These are phyloP conservation scores for Phytophthora niederhauseri DNA, from an alignment of 352 stramenopile species.

Conservation along the genomic window DNA sequence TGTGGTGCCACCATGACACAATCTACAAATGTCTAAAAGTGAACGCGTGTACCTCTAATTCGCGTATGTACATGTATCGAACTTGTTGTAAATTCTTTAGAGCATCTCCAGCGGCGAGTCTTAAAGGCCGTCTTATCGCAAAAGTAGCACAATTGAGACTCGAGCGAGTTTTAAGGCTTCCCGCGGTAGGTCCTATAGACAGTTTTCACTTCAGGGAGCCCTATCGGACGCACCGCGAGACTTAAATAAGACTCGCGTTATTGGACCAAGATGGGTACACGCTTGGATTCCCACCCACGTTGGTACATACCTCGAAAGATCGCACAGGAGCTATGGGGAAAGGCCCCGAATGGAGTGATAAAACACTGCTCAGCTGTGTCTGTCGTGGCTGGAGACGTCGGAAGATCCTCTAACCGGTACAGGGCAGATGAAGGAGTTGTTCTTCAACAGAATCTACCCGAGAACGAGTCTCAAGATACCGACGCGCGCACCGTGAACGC, in stretches of 20 bases:
- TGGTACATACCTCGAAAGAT: too few relatives aligned
- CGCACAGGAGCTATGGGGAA: conserved; percentile 1
- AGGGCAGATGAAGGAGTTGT: background rate
- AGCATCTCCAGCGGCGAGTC: background rate
- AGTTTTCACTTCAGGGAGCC: background rate
- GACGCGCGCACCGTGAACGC: background rate
- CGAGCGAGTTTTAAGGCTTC: background rate
- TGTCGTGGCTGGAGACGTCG: conserved; percentile 5
- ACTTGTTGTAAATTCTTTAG: too few relatives aligned
- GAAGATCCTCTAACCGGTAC: background rate
- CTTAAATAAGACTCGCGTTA: background rate
- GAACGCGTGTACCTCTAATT: too few relatives aligned
- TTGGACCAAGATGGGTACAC: background rate
- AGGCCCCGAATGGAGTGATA: background rate
- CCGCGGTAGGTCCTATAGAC: background rate
- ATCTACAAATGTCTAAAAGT: too few relatives aligned
- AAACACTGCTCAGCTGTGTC: conserved; percentile 2
- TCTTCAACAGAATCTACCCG: background rate
- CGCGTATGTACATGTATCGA: too few relatives aligned
- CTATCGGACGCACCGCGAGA: background rate
- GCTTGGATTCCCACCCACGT: too few relatives aligned
- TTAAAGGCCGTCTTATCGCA: background rate
- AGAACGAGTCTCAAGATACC: background rate
- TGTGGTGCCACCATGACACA: too few relatives aligned
- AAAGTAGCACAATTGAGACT: background rate